These are phyloP conservation scores for Castanea crenata DNA, from an alignment of 306 rosid species.

Conservation along the genomic window DNA sequence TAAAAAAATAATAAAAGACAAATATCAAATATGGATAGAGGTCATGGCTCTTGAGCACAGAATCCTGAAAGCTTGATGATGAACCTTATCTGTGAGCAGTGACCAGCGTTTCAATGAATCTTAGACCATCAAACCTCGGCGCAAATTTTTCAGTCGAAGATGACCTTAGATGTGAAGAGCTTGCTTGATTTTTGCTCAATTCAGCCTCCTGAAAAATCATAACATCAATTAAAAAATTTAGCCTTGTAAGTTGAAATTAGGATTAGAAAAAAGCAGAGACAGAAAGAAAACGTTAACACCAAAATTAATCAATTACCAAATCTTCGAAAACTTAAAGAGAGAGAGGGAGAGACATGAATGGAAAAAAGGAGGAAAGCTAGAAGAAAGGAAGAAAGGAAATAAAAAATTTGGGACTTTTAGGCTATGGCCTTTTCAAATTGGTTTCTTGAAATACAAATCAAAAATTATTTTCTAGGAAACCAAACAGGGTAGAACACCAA, in stretches of 20 bases:
- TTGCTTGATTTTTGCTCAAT: conserved; percentile 14
- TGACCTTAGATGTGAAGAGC: conserved; percentile 2
- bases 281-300: background rate
- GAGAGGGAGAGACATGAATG: too few species aligned
- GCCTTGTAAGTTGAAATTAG: background rate
- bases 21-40: background rate
- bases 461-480: conserved; percentile 6
- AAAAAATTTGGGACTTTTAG: background rate
- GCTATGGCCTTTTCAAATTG: too few species aligned
- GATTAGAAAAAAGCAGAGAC: background rate
- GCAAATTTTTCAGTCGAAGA: conserved; percentile 33
- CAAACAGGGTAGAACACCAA: conserved; percentile 7
- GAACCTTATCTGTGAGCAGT: conserved; percentile 43
- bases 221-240: background rate
- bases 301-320: background rate
- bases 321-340: background rate
- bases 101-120: conserved; percentile 53
- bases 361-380: background rate
- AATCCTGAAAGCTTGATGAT: background rate
- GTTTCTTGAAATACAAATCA: background rate
- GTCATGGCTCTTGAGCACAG: background rate
- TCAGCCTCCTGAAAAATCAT: conserved; percentile 25
- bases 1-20: background rate
- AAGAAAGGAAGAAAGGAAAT: background rate
- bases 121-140: conserved; percentile 49